Evolutionary conservation across 768 basidiomycete species (phyloP).

Genomic region (Rhizopogon salebrosus): DNA sequence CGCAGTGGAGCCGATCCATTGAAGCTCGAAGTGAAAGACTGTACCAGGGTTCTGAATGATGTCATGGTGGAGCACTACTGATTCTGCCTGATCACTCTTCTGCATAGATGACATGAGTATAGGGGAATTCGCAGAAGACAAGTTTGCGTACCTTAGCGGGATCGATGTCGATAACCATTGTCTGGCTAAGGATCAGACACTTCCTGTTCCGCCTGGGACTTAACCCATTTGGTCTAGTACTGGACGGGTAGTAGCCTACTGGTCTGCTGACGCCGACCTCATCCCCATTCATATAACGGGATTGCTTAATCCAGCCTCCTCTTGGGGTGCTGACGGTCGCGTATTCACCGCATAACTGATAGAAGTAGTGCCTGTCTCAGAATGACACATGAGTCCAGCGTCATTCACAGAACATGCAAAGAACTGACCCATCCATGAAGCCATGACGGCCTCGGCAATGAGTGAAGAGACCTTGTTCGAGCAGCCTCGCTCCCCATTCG

Average conservation of each 20-base stretch:
- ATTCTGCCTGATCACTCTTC: constrained; percentile 85
- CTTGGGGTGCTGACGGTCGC: constrained; percentile 64
- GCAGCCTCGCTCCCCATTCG: constrained; percentile 73
- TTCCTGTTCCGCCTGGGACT: constrained; percentile 48
- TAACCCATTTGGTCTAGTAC: constrained; percentile 29
- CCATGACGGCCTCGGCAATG: constrained; percentile 76
- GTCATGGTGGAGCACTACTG: constrained; percentile 87
- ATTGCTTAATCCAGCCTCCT: constrained; percentile 60
- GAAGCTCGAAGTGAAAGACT: constrained; percentile 94
- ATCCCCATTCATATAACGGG: constrained; percentile 42
- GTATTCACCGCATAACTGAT: constrained; percentile 76
- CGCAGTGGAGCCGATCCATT: constrained; percentile 95
- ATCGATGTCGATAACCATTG: constrained; percentile 88
- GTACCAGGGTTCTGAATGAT: constrained; percentile 93
- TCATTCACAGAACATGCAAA: background rate
- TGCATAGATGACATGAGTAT: constrained; percentile 22
- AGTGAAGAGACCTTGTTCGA: constrained; percentile 80
- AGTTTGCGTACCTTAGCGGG: constrained; percentile 50
- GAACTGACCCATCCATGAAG: constrained; percentile 79
- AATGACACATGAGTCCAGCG: constrained; percentile 1
- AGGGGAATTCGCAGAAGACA: background rate
- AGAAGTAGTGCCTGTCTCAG: constrained; percentile 73
- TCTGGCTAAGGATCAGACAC: constrained; percentile 75
- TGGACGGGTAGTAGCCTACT: constrained; percentile 32
- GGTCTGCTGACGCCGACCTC: constrained; percentile 12